These are phyloP conservation scores for Aegilops sharonensis DNA, from an alignment of 176 grass and related monocot genomes.

Conservation along the genomic window DNA sequence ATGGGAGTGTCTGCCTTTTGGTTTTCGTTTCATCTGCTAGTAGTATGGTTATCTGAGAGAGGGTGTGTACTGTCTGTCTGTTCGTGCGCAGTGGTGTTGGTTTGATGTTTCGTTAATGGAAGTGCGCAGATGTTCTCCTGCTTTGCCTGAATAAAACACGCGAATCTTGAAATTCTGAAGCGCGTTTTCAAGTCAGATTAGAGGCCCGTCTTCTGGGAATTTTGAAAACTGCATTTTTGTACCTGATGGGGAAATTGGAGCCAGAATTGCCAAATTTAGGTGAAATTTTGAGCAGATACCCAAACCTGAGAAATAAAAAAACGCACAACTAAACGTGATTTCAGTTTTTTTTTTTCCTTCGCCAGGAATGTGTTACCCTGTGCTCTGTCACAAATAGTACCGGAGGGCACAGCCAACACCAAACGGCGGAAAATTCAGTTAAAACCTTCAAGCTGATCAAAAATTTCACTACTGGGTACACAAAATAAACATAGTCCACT, in stretches of 20 bases:
- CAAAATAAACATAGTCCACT: not conserved
- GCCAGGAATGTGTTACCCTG: not conserved
- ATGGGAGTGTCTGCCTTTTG: not conserved
- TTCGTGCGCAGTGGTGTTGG: not conserved
- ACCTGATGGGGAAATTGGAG: not conserved
- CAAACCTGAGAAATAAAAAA: not conserved
- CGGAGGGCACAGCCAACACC: not conserved
- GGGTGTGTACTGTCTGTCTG: not conserved
- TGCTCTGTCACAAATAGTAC: not conserved
- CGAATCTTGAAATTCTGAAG: not conserved
- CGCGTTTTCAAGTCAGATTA: not conserved
- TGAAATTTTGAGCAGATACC: not conserved
- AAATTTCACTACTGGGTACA: not conserved
- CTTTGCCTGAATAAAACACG: constrained; percentile 18
- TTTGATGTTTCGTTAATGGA: not conserved
- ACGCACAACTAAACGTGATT: not conserved
- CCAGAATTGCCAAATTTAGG: not conserved
- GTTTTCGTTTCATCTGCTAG: too few species aligned
- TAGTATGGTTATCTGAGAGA: not conserved
- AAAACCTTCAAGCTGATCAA: not conserved
- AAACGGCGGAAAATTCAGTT: not conserved
- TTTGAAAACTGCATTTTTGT: not conserved
- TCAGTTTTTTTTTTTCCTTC: not conserved
- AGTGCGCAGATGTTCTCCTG: not conserved
- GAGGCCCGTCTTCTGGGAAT: too few species aligned